Conservation (phyloP, 345 rosid genomes). For the Eucalyptus leucophloia region DNA sequence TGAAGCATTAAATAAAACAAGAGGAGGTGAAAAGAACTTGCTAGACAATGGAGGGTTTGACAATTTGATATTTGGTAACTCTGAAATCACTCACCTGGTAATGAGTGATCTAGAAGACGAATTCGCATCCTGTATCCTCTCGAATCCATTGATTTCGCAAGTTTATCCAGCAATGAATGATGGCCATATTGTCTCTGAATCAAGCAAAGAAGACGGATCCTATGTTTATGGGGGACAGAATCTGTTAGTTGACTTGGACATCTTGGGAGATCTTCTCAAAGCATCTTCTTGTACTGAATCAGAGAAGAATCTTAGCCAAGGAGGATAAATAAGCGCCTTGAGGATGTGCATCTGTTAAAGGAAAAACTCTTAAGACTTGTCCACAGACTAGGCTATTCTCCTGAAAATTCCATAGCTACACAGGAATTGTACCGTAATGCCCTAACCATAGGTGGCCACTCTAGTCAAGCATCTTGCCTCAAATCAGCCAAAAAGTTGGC, state of each 20-base stretch:
- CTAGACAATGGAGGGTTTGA: neutral
- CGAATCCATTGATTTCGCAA: neutral
- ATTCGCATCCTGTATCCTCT: neutral
- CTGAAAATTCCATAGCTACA: slow-evolving; percentile 29
- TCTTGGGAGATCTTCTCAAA: neutral
- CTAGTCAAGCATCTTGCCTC: slow-evolving; percentile 8
- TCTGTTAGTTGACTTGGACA: neutral
- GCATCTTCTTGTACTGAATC: slow-evolving; percentile 13
- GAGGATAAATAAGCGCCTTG: slow-evolving; percentile 35
- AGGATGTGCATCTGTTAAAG: slow-evolving; percentile 30
- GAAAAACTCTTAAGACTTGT: slow-evolving; percentile 52
- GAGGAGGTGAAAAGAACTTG: neutral
- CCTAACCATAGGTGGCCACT: slow-evolving; percentile 6
- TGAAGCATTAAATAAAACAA: neutral
- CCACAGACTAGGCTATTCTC: slow-evolving; percentile 20
- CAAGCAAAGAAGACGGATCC: neutral
- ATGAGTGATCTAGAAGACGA: neutral
- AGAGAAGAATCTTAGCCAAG: slow-evolving; percentile 5
- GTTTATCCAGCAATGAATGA: neutral
- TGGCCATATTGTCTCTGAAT: neutral
- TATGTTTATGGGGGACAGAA: neutral
- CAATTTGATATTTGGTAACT: neutral
- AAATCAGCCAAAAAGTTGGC: slow-evolving; percentile 19
- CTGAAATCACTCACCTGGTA: neutral
- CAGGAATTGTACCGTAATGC: slow-evolving; percentile 22